Base-by-base conservation (phyloP, 2,329 filamentous ascomycete genomes). In the Botrytis squamosa region DNA sequence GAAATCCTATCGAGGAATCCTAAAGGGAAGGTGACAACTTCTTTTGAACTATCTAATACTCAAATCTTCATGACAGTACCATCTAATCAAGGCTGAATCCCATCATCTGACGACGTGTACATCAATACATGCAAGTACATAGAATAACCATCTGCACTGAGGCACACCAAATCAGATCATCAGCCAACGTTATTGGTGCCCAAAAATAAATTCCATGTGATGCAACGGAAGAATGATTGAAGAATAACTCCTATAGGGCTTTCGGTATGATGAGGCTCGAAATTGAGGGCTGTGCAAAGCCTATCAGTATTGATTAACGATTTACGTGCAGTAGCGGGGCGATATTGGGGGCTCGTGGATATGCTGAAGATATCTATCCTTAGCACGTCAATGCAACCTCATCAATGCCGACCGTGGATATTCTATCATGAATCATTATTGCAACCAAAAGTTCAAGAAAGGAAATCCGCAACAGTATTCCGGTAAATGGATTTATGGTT, bases 171-270 rank as follows among this genome's bases (percentile, higher is more conserved):
- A 52, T 52, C 33, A n/a, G 52, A 52, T 67, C 33, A 38, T n/a
- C 33, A 52, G 3, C 44, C 8, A 38, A 52, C 16, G 6, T 14
- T 4, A 40, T 52, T 66, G 22, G 33, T 40, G 22, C n/a, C 44
- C 44, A 52, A 67, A 52, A 67, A 67, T 67, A 67, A 52, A 55
- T 38, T 5, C 9, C 3, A 7, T n/a, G 25, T 29, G 49, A 22
- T 70, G 42, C 12, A 33, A 22, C 16, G 42, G 42, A 44, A 44
- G 16, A 44, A 44, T 1, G 42, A 44, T 49, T 38, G 68, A 63
- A 38, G 40, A 49, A 63, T 63, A 38, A 36, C 36, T 70, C 57
- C 68, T 70, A 63, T 63, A 70, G 55, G 55, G n/a, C 55, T 70
- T 29, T 49, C 44, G 25, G 68, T 20, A 38, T 7, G 7, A n/a